Conservation (phyloP, 805 yeast species). For the Jamesozyma lodderae region DNA sequence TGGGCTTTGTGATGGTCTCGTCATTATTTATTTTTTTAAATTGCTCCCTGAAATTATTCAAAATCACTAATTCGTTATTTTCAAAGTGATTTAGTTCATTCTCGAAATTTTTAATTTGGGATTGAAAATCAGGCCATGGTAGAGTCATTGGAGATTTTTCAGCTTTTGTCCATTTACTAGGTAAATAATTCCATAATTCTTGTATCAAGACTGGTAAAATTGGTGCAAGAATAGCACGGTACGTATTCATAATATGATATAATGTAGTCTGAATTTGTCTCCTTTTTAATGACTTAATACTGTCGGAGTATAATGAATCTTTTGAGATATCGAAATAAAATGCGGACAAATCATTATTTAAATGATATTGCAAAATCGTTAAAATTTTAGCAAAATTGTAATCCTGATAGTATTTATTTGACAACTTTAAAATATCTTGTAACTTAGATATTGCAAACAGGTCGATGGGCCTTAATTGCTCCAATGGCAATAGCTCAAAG, state of each 20-base stretch:
- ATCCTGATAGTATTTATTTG: slow-evolving; percentile 39
- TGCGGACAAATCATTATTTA: slow-evolving; percentile 70
- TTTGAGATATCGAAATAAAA: slow-evolving; percentile 80
- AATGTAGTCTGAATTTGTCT: slow-evolving; percentile 55
- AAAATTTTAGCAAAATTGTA: slow-evolving; percentile 66
- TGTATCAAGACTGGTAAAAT: slow-evolving; percentile 77
- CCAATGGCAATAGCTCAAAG: slow-evolving; percentile 31
- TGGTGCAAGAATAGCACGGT: slow-evolving; percentile 67
- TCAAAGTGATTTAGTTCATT: slow-evolving; percentile 9
- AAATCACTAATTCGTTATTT: slow-evolving; percentile 12
- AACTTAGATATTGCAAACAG: slow-evolving; percentile 52
- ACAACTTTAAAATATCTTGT: slow-evolving; percentile 35
- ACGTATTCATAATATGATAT: slow-evolving; percentile 46
- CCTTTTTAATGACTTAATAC: slow-evolving; percentile 31
- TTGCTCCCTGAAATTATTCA: slow-evolving; percentile 14
- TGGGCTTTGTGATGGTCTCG: slow-evolving; percentile 19
- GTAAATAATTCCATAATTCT: slow-evolving; percentile 71
- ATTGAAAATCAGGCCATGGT: slow-evolving; percentile 5
- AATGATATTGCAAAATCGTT: slow-evolving; percentile 57
- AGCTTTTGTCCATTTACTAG: slow-evolving; percentile 21
- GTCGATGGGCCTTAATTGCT: slow-evolving; percentile 44
- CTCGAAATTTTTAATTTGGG: background rate
- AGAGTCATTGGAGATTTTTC: slow-evolving; percentile 10
- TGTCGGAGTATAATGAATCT: slow-evolving; percentile 75
- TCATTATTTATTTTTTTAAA: slow-evolving; percentile 12